Conservation (phyloP, 495 filamentous ascomycete species). For the Trichoderma orchidacearum region DNA sequence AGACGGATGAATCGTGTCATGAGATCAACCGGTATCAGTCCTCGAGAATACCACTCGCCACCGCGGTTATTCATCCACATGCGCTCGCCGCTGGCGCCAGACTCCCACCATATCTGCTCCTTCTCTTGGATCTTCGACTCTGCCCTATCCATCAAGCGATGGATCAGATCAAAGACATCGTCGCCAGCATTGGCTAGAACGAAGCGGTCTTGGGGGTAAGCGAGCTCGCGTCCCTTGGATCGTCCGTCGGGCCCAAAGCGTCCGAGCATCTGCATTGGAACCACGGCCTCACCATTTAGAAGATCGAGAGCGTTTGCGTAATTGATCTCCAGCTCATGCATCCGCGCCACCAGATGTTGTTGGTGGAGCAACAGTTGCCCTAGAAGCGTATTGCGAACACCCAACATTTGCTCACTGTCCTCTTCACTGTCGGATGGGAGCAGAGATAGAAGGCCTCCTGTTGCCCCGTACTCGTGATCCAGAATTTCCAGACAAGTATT, state of each 20-base stretch:
- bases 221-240: slow-evolving; percentile 19
- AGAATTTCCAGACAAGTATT: slow-evolving; percentile 38
- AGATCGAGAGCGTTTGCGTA: slow-evolving; percentile 33
- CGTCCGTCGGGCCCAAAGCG: slow-evolving; percentile 20
- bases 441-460: slow-evolving; percentile 34
- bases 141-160: slow-evolving; percentile 27
- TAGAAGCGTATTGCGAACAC: slow-evolving; percentile 25
- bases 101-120: slow-evolving; percentile 9
- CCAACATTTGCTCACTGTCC: slow-evolving; percentile 14
- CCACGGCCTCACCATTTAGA: slow-evolving; percentile 30
- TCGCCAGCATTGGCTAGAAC: slow-evolving; percentile 37
- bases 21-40: slow-evolving; percentile 28
- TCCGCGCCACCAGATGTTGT: slow-evolving; percentile 29
- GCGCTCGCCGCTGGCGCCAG: slow-evolving; percentile 19
- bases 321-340: slow-evolving; percentile 34
- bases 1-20: slow-evolving; percentile 33
- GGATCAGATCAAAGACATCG: slow-evolving; percentile 28
- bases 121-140: slow-evolving; percentile 18
- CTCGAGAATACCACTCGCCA: slow-evolving; percentile 11
- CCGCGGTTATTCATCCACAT: slow-evolving; percentile 9
- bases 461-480: slow-evolving; percentile 37
- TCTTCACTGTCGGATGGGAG: slow-evolving; percentile 23
- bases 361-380: slow-evolving; percentile 36
- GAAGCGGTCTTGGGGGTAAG: slow-evolving; percentile 36
- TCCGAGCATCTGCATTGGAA: slow-evolving; percentile 25